phyloP scores from a whole-genome alignment of 2,329 filamentous ascomycete species.

The Fusarium sp. region DNA sequence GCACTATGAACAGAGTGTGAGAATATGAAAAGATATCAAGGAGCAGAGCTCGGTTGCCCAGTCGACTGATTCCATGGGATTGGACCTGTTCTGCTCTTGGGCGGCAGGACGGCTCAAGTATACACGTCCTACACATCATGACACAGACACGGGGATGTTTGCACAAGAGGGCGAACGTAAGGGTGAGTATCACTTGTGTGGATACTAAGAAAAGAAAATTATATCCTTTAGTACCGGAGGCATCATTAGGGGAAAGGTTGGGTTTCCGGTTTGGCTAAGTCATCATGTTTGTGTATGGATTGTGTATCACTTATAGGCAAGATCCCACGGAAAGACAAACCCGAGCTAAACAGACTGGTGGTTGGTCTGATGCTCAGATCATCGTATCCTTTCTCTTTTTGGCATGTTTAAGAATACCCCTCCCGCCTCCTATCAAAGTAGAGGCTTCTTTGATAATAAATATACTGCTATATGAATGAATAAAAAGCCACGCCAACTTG shows the following conservation, averaged over 20 bases:
- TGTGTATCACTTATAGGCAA: not conserved
- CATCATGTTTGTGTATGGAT: not conserved
- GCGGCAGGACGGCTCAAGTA: not conserved
- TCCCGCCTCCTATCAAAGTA: constrained; percentile 8
- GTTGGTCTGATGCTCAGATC: constrained; percentile 11
- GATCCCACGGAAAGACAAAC: not conserved
- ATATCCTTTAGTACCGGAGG: not conserved
- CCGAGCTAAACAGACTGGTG: not conserved
- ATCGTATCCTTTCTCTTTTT: constrained; percentile 15
- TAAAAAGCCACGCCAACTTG: constrained; percentile 21
- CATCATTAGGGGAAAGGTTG: not conserved
- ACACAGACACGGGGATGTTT: constrained; percentile 8
- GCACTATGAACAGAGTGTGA: constrained; percentile 33
- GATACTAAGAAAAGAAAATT: not conserved
- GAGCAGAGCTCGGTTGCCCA: not conserved
- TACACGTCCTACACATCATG: not conserved
- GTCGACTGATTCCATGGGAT: not conserved
- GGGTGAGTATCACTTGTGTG: not conserved
- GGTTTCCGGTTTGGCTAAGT: not conserved
- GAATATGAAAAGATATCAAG: not conserved
- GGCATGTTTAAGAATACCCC: not conserved
- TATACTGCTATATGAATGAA: not conserved
- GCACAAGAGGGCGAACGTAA: not conserved
- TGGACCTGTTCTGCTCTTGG: not conserved
- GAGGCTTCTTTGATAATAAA: not conserved